These are phyloP conservation scores for Holtermannia corniformis DNA, from an alignment of 768 basidiomycete genomes.

Conservation along the genomic window DNA sequence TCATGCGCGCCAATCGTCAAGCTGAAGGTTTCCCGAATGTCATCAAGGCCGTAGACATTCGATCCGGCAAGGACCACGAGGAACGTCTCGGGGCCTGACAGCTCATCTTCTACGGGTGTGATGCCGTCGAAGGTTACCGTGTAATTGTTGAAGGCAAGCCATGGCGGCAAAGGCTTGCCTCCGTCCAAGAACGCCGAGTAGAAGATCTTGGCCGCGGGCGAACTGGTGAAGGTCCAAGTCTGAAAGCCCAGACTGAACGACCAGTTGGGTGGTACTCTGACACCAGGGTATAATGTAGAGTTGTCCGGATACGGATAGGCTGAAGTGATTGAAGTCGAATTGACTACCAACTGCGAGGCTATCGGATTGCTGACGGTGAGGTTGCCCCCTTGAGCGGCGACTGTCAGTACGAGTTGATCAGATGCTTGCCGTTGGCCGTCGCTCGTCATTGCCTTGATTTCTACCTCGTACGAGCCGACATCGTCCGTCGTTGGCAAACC, in stretches of 20 bases:
- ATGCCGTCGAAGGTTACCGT: slow-evolving; percentile 70
- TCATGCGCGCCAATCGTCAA: slow-evolving; percentile 61
- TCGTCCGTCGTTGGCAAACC: slow-evolving; percentile 58
- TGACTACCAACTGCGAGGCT: slow-evolving; percentile 54
- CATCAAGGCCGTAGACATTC: slow-evolving; percentile 63
- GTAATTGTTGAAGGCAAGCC: slow-evolving; percentile 61
- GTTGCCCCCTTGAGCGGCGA: slow-evolving; percentile 36
- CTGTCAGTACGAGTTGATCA: slow-evolving; percentile 43
- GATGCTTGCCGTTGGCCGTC: slow-evolving; percentile 46
- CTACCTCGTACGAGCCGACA: slow-evolving; percentile 49
- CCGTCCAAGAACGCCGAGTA: slow-evolving; percentile 59
- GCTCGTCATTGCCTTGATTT: slow-evolving; percentile 54
- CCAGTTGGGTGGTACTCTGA: slow-evolving; percentile 73
- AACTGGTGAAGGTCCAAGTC: slow-evolving; percentile 53
- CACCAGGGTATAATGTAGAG: slow-evolving; percentile 46
- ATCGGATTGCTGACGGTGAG: slow-evolving; percentile 54
- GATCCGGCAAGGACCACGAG: slow-evolving; percentile 58
- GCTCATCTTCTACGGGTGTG: slow-evolving; percentile 51
- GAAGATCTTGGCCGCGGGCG: slow-evolving; percentile 46
- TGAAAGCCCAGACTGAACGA: slow-evolving; percentile 83
- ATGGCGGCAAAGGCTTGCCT: slow-evolving; percentile 62
- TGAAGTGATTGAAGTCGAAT: slow-evolving; percentile 62
- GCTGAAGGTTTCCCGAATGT: slow-evolving; percentile 53
- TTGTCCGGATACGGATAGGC: slow-evolving; percentile 52
- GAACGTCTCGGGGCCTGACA: slow-evolving; percentile 42